Evolutionary conservation across 768 basidiomycete genomes (phyloP), one percentile per base, ranked within the genome.

Genomic region (Suillus luteus): DNA sequence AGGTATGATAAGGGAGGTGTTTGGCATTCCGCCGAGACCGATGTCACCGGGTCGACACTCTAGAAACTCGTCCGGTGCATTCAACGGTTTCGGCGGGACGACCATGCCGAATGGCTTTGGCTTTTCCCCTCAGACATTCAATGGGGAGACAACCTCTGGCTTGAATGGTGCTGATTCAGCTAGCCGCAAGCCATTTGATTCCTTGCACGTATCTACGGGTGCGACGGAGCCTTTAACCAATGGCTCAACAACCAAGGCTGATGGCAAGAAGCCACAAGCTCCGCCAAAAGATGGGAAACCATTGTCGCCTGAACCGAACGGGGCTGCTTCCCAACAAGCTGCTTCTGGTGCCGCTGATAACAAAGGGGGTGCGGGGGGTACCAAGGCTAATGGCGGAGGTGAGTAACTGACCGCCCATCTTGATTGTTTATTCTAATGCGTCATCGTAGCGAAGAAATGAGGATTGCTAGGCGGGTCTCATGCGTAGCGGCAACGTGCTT

Each of bases 1-100:
- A 5, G 51, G 46, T 0, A 71, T 82, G 31, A 69, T 81, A 8
- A 68, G 65, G 8, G 70, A 76, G 8, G 67, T 77, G 49, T 81
- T 81, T 65, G 70, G 57, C 40, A 40, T 58, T 27, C 14, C 24
- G 24, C 40, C 57, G 24, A 58, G 10, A 40, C 35, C 40, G 10
- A 58, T 41, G 57, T 58, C 57, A 24, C 40, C 57, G 5, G 24
- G 38, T 19, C 24, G 8, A 31, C 57, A 58, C 57, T 58, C 57
- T 6, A 58, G 57, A 27, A 41, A 58, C 17, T 41, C 57, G 17
- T 58, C 57, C 8, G 57, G 2, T 27, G 24, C 1, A 19, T 41
- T 58, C 27, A 27, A 27, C 38, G 2, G 24, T 27, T 12, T 41
- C 40, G 24, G 38, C 17, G 40, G 57, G 4, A 19, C 10, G 7